These are phyloP conservation scores for Vitis labrusca DNA, from an alignment of 164 flowering plant genomes.

Conservation along the genomic window DNA sequence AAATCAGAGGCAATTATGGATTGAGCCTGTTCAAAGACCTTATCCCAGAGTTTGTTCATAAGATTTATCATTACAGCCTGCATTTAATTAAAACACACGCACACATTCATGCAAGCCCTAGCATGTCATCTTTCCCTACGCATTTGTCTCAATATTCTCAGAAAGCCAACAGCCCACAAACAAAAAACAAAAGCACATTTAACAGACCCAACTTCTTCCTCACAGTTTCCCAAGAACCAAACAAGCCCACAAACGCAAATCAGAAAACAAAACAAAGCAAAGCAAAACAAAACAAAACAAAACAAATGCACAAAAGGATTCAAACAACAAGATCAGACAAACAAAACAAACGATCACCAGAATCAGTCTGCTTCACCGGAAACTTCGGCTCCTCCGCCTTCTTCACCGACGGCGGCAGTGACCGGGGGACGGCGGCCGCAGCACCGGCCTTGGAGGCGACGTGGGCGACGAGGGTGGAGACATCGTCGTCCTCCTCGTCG, in stretches of 20 bases:
- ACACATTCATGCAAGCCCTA: too few species aligned
- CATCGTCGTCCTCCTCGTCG: constrained; percentile 31
- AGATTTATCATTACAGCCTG: too few species aligned
- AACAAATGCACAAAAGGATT: constrained; percentile 5
- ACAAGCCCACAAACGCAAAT: background rate
- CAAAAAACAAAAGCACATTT: background rate
- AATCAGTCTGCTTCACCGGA: background rate
- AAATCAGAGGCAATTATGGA: too few species aligned
- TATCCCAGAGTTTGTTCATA: too few species aligned
- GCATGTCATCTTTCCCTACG: too few species aligned
- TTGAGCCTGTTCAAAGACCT: too few species aligned
- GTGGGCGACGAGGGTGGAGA: constrained; percentile 15
- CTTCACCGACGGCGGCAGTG: constrained; percentile 4
- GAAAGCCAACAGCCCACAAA: too few species aligned
- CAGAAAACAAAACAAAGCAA: background rate
- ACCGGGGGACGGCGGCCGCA: background rate
- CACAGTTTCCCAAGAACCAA: background rate
- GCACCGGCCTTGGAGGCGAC: constrained; percentile 15
- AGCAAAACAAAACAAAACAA: background rate
- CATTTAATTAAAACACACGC: too few species aligned
- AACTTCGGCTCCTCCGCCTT: constrained; percentile 8
- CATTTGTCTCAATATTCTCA: too few species aligned
- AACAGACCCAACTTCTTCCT: background rate
- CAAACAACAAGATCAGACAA: constrained; percentile 8
- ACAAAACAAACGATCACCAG: constrained; percentile 8